phyloP scores from a whole-genome alignment of 2,329 filamentous ascomycete species.

The Sporothrix globosa region DNA sequence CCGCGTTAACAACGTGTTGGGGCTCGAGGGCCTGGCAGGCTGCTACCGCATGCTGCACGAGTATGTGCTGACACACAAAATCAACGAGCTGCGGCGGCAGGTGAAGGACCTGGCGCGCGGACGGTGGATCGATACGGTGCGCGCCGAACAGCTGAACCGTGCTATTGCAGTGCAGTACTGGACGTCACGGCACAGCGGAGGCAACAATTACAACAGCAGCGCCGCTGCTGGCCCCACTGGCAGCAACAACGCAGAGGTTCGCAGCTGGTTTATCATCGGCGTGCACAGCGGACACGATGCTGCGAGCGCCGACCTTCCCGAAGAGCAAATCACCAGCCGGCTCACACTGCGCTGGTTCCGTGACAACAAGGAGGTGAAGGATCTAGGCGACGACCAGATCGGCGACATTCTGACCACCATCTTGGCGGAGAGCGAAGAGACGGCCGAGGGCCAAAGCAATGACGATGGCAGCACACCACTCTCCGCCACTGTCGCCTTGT shows the following conservation, averaged over 20 bases:
- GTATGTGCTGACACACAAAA: constrained; percentile 86
- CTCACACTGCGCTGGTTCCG: constrained; percentile 80
- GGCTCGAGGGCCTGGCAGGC: constrained; percentile 70
- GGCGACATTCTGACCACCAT: constrained; percentile 62
- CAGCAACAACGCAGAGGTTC: constrained; percentile 19
- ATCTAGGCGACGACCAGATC: constrained; percentile 49
- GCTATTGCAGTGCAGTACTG: constrained; percentile 91
- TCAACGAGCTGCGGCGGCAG: constrained; percentile 79
- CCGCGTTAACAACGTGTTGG: constrained; percentile 72
- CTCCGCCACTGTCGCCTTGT: constrained; percentile 56
- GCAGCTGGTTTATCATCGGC: constrained; percentile 86
- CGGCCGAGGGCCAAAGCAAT: not conserved
- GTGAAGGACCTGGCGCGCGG: constrained; percentile 68
- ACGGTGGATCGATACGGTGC: constrained; percentile 77
- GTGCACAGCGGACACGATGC: constrained; percentile 53
- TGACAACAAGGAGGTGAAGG: constrained; percentile 73
- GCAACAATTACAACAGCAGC: not conserved
- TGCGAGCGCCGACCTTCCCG: constrained; percentile 37
- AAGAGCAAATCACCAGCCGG: constrained; percentile 54
- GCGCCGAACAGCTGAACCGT: constrained; percentile 77
- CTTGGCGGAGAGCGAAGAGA: constrained; percentile 39
- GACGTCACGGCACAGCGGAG: constrained; percentile 60
- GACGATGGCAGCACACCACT: not conserved
- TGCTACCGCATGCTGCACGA: constrained; percentile 89
- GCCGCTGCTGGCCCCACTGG: constrained; percentile 44